Percentiles rank a stretch among this genome's conserved stretches.
phyloP scores from a whole-genome alignment of 305 asterid genomes.

The Solanum hybrid region DNA sequence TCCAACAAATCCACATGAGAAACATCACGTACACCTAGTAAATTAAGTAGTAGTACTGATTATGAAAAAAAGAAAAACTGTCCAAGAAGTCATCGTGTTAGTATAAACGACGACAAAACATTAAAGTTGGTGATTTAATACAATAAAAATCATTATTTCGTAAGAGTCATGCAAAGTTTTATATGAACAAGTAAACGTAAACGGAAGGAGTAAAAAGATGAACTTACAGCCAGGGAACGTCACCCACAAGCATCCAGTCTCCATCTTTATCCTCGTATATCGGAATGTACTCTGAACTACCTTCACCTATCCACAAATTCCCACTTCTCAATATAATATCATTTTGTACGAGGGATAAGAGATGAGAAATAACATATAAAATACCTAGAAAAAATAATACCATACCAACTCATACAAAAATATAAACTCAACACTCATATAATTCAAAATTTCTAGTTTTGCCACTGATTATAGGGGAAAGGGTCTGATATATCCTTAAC shows the following conservation, averaged over 20 bases:
- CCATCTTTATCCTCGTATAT: slow-evolving; percentile 69
- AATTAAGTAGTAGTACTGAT: not conserved
- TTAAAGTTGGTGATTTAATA: not conserved
- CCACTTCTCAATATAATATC: not conserved
- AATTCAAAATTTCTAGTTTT: not conserved
- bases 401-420: not conserved
- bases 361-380: too few relatives aligned
- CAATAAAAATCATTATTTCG: too few relatives aligned
- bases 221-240: slow-evolving; percentile 62
- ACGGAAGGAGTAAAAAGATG: too few relatives aligned
- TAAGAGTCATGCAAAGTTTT: not conserved
- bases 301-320: slow-evolving; percentile 30
- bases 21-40: not conserved
- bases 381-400: not conserved
- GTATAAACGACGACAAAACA: not conserved
- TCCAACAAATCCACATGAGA: not conserved
- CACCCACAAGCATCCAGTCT: slow-evolving; percentile 69
- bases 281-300: slow-evolving; percentile 38
- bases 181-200: not conserved
- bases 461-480: too few relatives aligned
- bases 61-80: not conserved
- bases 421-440: not conserved
- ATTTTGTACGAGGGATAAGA: not conserved
- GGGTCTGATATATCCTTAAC: too few relatives aligned
- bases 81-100: not conserved